Evolutionary conservation across 2,329 filamentous ascomycete genomes (phyloP), one percentile per base, ranked within the genome.

Genomic region (Onygenales sp.): DNA sequence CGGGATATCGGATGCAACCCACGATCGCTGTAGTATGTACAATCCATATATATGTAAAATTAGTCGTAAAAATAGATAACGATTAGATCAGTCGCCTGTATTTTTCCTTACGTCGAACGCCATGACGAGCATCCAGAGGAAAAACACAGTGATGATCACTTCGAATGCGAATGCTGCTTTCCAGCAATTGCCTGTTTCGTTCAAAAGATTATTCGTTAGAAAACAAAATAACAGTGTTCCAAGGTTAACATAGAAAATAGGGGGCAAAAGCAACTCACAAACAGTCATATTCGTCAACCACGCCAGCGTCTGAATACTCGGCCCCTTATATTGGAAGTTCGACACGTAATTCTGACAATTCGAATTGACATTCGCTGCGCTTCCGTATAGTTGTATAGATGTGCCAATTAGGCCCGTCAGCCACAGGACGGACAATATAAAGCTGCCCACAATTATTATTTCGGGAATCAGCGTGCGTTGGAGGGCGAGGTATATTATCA

Each of bases 121-220:
- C 74, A 85, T 78, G 47, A 85, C 67, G 64, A 84, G 80, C 79
- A 85, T 83, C 79, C 81, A 85, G 21, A 84, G 64, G 62, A 83
- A 76, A 60, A 85, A 83, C n/a, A 84, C 75, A 1, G 75, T 74
- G 40, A 81, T 81, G 13, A 85, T 73, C 52, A 85, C 77, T 70
- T 81, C 82, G 60, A 84, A 83, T 8, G 80, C 78, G 60, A 85
- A 85, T 3, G 74, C 77, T 0, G 82, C 80, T 61, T 79, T 75
- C 82, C 82, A 85, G 63, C 77, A 80, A 62, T 80, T 77, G 64
- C 77, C 77, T 80, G 57, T 27, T 49, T 13, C 14, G 6, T 5
- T 14, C 27, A 27, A 27, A 27, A 27, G 4, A 27, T 3, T 10
- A 13, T 54, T 7, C 60, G 67, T 61, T 59, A 52, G 48, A 9